Evolutionary conservation across 139 green algal genomes (phyloP), one percentile per base, ranked within the genome.

Genomic region (Pleodorina starrii): DNA sequence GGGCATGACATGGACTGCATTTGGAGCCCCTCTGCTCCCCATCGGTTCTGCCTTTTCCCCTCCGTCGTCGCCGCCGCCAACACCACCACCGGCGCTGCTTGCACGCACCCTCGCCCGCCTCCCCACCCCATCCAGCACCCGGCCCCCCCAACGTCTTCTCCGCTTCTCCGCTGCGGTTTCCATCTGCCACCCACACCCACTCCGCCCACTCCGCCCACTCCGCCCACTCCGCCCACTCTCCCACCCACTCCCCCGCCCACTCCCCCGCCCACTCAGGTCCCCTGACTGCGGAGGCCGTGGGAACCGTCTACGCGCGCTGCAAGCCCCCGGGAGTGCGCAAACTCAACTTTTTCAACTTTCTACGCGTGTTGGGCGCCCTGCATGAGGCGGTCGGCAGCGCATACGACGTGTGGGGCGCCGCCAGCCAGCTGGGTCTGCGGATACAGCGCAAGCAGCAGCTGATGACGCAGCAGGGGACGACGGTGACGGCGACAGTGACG

Each of bases 401-500:
- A n/a, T n/a, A n/a, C 0, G 81, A 87, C 81, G 60, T 87, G 40
- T 87, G 81, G 81, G 60, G 2, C 3, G 81, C 81, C 17, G 81
- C 81, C 5, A 40, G 12, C 6, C 4, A 35, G 81, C 60, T 87
- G 81, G 60, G n/a, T 0, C 29, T 32, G 16, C 7, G n/a, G 50
- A 19, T 71, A 14, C 57, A 80, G 42, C 40, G 21, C 14, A 76
- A 76, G 42, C 72, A 54, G 42, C 72, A 48, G 57, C 57, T 32
- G 57, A n/a, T 23, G 21, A n/a, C 48, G 48, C 11, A n/a, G n/a
- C n/a, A n/a, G n/a, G n/a, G n/a, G n/a, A n/a, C n/a, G n/a, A n/a
- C n/a, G n/a, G n/a, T n/a, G n/a, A n/a, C n/a, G n/a, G n/a, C n/a
- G n/a, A n/a, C n/a, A n/a, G n/a, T n/a, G n/a, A n/a, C n/a, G n/a